Evolutionary conservation across 1,284 basidiomycete genomes (phyloP), one percentile per base, ranked within the genome.

Genomic region (Ganoderma lucidum): DNA sequence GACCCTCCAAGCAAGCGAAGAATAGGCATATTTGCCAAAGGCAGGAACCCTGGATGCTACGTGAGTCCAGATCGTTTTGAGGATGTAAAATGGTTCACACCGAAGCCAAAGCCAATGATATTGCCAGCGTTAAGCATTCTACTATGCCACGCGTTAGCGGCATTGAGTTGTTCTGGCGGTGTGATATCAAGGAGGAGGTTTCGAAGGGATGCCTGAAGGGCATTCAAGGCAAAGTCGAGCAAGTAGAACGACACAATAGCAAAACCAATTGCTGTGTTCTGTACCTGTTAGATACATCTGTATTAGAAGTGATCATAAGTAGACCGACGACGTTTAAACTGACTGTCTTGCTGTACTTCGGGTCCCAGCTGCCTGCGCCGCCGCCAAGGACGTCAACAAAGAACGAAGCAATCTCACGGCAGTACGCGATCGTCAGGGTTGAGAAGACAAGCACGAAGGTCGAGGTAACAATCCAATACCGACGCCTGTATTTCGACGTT

Each of bases 121-220:
- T 96, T 98, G 32, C 96, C 96, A n/a, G 95, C 90, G 78, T 98
- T 96, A 61, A 91, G 93, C 93, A 98, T 97, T 68, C 96, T 87
- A 19, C 96, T 95, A 75, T 98, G 96, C 97, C 97, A 99, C n/a
- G 97, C 97, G 82, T 98, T 99, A 6, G 94, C 96, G 17, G 91
- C 87, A 72, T 93, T 96, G 44, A 98, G 88, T 80, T 99, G 96
- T 71, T 93, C 88, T 3, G 92, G 87, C 4, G 96, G 96, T 0
- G 95, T 91, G 59, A 96, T 84, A 79, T 99, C 97, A 68, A 99
- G 86, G 15, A 98, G 87, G 30, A 99, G 88, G 78, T 98, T 98
- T 44, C 97, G 87, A 28, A 97, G 83, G 3, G 96, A 96, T 0
- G 96, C 96, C 86, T 98, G 96, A 58, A 98, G 83, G 3, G 94